A percentile compares a stretch with the other conserved stretches of the same genome.
Evolutionary conservation across 768 basidiomycete species (phyloP).

Genomic region (Tricholoma furcatifolium): DNA sequence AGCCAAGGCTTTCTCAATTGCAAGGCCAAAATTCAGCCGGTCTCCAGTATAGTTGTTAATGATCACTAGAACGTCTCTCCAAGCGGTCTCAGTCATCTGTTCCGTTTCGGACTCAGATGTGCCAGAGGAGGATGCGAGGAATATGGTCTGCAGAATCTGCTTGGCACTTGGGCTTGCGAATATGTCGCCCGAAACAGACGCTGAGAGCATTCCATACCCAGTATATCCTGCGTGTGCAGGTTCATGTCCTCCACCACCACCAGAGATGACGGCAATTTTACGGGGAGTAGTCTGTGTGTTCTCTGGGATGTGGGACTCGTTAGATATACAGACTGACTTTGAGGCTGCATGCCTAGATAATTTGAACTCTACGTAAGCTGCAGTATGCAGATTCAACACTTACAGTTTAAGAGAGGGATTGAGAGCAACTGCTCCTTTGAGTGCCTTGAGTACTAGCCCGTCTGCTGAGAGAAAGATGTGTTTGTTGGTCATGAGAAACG

Average conservation of each 20-base stretch:
- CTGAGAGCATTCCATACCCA: constrained; percentile 54
- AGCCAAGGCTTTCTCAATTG: constrained; percentile 48
- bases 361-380: neutral
- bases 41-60: constrained; percentile 56
- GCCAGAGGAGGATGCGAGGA: constrained; percentile 39
- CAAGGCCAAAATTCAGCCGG: constrained; percentile 58
- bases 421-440: constrained; percentile 38
- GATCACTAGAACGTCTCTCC: constrained; percentile 34
- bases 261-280: constrained; percentile 41
- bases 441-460: constrained; percentile 41
- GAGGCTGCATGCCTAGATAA: constrained; percentile 32
- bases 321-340: constrained; percentile 32
- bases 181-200: constrained; percentile 58
- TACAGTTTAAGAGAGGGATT: constrained; percentile 40
- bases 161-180: constrained; percentile 64
- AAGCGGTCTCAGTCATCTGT: neutral
- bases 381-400: constrained; percentile 14
- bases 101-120: constrained; percentile 1
- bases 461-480: constrained; percentile 41
- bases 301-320: constrained; percentile 12
- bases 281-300: neutral
- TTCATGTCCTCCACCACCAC: constrained; percentile 59
- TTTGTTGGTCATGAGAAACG: constrained; percentile 35
- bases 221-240: constrained; percentile 59
- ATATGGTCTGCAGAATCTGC: constrained; percentile 50